Percentiles rank a stretch among this genome's conserved stretches.
Evolutionary conservation across 352 stramenopile species (phyloP).

Genomic region (Pythium apleroticum): DNA sequence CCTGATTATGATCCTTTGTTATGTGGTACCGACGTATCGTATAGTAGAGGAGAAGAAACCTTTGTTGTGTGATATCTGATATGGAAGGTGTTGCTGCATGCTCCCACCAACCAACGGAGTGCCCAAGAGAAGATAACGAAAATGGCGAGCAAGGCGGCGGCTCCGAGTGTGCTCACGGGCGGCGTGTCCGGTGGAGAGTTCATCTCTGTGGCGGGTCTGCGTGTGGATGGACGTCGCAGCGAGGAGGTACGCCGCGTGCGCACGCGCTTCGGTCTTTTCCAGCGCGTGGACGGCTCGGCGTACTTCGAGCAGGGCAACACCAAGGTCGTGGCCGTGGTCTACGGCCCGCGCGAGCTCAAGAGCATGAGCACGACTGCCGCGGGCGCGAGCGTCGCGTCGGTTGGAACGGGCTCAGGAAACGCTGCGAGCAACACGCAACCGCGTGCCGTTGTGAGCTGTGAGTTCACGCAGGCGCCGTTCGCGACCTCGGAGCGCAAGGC

Average conservation of each 20-base stretch:
- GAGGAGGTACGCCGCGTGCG: constrained; percentile 85
- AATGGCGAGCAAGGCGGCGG: constrained; percentile 66
- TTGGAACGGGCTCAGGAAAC: constrained; percentile 62
- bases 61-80: not conserved
- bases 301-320: constrained; percentile 90
- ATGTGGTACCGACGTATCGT: not conserved
- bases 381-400: constrained; percentile 37
- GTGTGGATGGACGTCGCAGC: constrained; percentile 79
- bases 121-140: constrained; percentile 1
- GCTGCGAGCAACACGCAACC: constrained; percentile 69
- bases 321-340: constrained; percentile 88
- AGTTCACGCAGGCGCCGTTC: constrained; percentile 89
- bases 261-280: constrained; percentile 82
- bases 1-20: not conserved
- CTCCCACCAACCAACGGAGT: constrained; percentile 5
- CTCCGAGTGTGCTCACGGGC: constrained; percentile 52
- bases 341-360: constrained; percentile 83
- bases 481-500: constrained; percentile 84
- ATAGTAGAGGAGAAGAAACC: not conserved
- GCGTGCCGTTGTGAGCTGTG: constrained; percentile 73
- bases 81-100: not conserved
- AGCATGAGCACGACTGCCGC: constrained; percentile 33
- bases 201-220: constrained; percentile 82
- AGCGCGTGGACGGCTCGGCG: constrained; percentile 82
- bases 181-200: constrained; percentile 66